Base-by-base conservation (phyloP, 1,284 basidiomycete species). In the Marasmius sp. region DNA sequence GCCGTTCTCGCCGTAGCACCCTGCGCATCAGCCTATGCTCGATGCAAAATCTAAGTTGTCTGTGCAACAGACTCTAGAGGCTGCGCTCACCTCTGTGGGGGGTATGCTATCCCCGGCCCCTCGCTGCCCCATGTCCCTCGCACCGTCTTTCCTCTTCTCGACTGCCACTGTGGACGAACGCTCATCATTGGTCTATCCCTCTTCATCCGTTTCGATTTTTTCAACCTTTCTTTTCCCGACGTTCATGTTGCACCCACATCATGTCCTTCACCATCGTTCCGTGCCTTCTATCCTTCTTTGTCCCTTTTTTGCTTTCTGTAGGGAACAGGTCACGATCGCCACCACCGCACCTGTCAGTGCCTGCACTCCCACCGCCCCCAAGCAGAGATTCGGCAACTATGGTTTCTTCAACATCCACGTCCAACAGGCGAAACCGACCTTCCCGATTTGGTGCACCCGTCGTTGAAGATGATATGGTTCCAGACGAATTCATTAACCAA, bases 101-200 rank as follows among this genome's bases (percentile, higher is more conserved):
- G 27, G 27, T 27, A 27, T n/a, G n/a, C n/a, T 18, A 36, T 67
- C 63, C 59, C 45, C 49, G 58, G 59, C 64, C 61, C 65, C 64
- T 61, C 60, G 27, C 27, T 27, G 5, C 2, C 45, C 54, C 45
- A 68, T 65, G 64, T 64, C 59, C 37, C 52, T 59, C 37, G 43
- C 50, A 33, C 75, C 76, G 73, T 75, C 77, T 75, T 75, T 71
- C 74, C 71, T 77, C 69, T 75, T 78, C 76, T 77, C 74, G 52
- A 38, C 52, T 54, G 34, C 52, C 52, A 34, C 73, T 76, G 72
- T 77, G 80, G 77, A 82, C 79, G 79, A 81, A 81, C 81, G 78
- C 79, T 83, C 78, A 81, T 80, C 75, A 79, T 84, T 84, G 81
- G 83, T 81, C 68, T 70, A 62, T 66, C 61, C 73, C 68, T 72